A percentile compares a stretch with the other conserved stretches of the same genome.
Conservation (phyloP, 495 filamentous ascomycete genomes). For the Penicillium cinerascens region DNA sequence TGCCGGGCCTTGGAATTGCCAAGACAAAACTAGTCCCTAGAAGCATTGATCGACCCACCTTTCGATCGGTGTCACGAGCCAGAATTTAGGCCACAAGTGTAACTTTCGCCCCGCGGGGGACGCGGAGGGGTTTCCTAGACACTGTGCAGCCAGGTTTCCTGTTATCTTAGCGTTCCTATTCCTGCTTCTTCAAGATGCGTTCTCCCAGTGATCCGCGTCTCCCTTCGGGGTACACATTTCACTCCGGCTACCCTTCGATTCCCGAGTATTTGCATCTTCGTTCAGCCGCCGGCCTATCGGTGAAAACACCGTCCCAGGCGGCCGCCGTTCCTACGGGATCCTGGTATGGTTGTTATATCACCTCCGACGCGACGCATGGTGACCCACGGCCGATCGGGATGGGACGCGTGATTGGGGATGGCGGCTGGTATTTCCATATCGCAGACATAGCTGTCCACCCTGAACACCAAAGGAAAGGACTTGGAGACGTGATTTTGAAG, state of each 20-base stretch:
- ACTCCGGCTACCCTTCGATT: constrained; percentile 32
- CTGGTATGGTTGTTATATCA: constrained; percentile 44
- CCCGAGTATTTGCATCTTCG: constrained; percentile 40
- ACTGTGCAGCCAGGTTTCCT: no score
- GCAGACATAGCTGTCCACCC: constrained; percentile 52
- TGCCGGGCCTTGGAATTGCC: no score
- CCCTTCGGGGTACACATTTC: constrained; percentile 30
- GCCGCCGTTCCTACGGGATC: constrained; percentile 27
- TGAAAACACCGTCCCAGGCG: constrained; percentile 36
- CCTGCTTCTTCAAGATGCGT: not conserved
- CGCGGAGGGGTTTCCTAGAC: no score
- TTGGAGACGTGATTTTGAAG: constrained; percentile 46
- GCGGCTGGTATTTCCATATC: constrained; percentile 51
- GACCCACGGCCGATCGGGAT: constrained; percentile 35
- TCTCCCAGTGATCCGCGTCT: constrained; percentile 6
- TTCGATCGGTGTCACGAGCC: no score
- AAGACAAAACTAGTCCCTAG: no score
- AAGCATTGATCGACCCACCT: no score
- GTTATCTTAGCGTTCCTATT: no score
- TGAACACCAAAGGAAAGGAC: constrained; percentile 45
- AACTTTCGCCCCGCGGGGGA: no score
- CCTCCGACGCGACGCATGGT: constrained; percentile 16
- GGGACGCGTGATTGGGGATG: constrained; percentile 52
- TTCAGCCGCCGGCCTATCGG: constrained; percentile 30
- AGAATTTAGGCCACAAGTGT: no score